These are phyloP conservation scores for Dianthus caryophyllus DNA, from an alignment of 148 eudicot species.

Conservation along the genomic window DNA sequence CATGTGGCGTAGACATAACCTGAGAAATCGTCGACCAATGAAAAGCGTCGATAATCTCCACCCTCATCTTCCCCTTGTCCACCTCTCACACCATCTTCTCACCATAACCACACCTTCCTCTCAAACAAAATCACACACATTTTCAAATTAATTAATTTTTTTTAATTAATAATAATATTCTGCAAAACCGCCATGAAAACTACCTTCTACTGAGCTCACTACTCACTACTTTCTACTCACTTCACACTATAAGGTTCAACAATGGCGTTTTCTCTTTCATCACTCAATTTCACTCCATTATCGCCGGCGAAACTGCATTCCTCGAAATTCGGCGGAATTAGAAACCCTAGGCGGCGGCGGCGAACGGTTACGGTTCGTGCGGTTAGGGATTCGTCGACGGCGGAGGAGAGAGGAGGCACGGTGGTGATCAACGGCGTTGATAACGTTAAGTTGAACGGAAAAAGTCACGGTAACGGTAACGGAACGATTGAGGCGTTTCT, in stretches of 20 bases:
- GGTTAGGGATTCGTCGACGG: slow-evolving; percentile 32
- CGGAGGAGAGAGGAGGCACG: slow-evolving; percentile 41
- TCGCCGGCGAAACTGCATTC: slow-evolving; percentile 13
- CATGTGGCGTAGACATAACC: slow-evolving; percentile 17
- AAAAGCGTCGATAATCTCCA: slow-evolving; percentile 21
- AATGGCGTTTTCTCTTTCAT: slow-evolving; percentile 41
- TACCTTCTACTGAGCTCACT: not conserved
- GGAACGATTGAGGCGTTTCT: slow-evolving; percentile 23
- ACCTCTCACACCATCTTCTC: slow-evolving; percentile 25
- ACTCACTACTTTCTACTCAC: not conserved
- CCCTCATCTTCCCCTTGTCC: slow-evolving; percentile 25
- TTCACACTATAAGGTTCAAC: not conserved
- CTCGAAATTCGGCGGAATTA: slow-evolving; percentile 11
- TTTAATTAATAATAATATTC: not conserved
- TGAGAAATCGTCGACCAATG: slow-evolving; percentile 26
- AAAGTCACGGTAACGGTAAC: slow-evolving; percentile 32
- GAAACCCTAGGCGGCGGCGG: slow-evolving; percentile 8
- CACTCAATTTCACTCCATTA: slow-evolving; percentile 32
- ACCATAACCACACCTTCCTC: not conserved
- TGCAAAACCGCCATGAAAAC: slow-evolving; percentile 9
- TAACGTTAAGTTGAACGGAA: slow-evolving; percentile 28
- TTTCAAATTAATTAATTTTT: not conserved
- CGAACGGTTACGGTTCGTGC: slow-evolving; percentile 30
- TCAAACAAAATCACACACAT: not conserved
- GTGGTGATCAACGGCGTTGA: slow-evolving; percentile 33